Conservation (phyloP, 805 yeast genomes). For the Starmera caribaea region DNA sequence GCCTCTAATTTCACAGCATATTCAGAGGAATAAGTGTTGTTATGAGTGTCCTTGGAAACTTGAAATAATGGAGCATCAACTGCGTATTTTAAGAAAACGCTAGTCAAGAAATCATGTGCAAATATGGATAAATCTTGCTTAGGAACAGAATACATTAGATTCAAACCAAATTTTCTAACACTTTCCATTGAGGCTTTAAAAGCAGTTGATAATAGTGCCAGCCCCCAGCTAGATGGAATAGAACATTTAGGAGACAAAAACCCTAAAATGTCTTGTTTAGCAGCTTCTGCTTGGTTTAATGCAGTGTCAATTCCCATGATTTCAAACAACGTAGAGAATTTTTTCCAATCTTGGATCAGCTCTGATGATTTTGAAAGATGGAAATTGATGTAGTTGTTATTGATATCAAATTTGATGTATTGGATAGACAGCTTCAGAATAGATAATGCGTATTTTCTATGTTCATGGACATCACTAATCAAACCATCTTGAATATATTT, state of each 20-base stretch:
- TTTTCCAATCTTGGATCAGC: slow-evolving; percentile 51
- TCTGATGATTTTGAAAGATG: slow-evolving; percentile 4
- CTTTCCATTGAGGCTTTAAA: slow-evolving; percentile 69
- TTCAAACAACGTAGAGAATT: slow-evolving; percentile 67
- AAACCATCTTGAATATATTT: slow-evolving; percentile 43
- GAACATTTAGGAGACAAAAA: slow-evolving; percentile 39
- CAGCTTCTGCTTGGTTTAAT: slow-evolving; percentile 77
- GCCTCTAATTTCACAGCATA: slow-evolving; percentile 43
- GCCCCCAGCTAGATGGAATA: slow-evolving; percentile 63
- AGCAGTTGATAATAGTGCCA: slow-evolving; percentile 67
- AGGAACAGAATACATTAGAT: slow-evolving; percentile 45
- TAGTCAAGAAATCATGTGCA: slow-evolving; percentile 32
- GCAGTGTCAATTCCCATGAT: slow-evolving; percentile 80
- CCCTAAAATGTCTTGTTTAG: slow-evolving; percentile 48
- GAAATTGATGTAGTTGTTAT: slow-evolving; percentile 18
- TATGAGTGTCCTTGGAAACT: slow-evolving; percentile 23
- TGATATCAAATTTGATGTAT: slow-evolving; percentile 24
- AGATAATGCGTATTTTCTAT: slow-evolving; percentile 58
- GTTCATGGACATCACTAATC: slow-evolving; percentile 49
- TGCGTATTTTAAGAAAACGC: slow-evolving; percentile 44
- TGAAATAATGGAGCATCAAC: slow-evolving; percentile 56
- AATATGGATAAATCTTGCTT: slow-evolving; percentile 35
- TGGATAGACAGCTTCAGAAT: slow-evolving; percentile 54
- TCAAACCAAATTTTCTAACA: slow-evolving; percentile 54
- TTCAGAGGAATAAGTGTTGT: slow-evolving; percentile 33